Conservation (phyloP, 1,284 basidiomycete genomes). For the Takashimella tepidaria region DNA sequence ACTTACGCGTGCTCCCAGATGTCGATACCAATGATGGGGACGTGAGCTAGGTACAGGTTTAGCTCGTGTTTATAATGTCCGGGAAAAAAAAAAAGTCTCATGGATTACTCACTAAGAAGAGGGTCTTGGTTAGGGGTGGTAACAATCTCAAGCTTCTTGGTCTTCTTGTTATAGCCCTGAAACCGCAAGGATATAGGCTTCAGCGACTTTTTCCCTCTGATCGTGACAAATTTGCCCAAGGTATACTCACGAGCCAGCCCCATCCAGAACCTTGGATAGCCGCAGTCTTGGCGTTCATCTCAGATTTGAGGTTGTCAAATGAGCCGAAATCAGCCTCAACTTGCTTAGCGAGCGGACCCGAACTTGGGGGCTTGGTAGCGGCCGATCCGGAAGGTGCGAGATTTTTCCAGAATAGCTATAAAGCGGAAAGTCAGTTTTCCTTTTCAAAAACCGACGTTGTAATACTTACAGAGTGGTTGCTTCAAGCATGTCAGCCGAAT, state of each 20-base stretch:
- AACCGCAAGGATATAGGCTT: no score
- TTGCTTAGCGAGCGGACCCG: slow-evolving; percentile 72
- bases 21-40: slow-evolving; percentile 91
- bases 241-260: slow-evolving; percentile 79
- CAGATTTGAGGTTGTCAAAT: slow-evolving; percentile 66
- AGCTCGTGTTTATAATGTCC: no score
- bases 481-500: slow-evolving; percentile 8
- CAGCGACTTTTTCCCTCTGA: no score
- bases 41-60: slow-evolving; percentile 58
- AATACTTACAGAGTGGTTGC: slow-evolving; percentile 43
- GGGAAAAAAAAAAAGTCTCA: neutral
- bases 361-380: slow-evolving; percentile 59
- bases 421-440: slow-evolving; percentile 54
- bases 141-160: slow-evolving; percentile 76
- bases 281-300: slow-evolving; percentile 82
- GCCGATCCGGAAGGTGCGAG: slow-evolving; percentile 62
- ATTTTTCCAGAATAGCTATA: slow-evolving; percentile 97
- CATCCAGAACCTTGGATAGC: slow-evolving; percentile 96
- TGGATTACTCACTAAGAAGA: slow-evolving; percentile 55
- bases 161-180: slow-evolving; percentile 65
- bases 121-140: slow-evolving; percentile 98
- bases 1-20: slow-evolving; percentile 63
- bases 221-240: no score
- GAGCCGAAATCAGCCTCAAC: slow-evolving; percentile 81
- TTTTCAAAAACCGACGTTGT: neutral